Evolutionary conservation across 495 filamentous ascomycete genomes (phyloP).

Genomic region (Penicillium paradoxum): DNA sequence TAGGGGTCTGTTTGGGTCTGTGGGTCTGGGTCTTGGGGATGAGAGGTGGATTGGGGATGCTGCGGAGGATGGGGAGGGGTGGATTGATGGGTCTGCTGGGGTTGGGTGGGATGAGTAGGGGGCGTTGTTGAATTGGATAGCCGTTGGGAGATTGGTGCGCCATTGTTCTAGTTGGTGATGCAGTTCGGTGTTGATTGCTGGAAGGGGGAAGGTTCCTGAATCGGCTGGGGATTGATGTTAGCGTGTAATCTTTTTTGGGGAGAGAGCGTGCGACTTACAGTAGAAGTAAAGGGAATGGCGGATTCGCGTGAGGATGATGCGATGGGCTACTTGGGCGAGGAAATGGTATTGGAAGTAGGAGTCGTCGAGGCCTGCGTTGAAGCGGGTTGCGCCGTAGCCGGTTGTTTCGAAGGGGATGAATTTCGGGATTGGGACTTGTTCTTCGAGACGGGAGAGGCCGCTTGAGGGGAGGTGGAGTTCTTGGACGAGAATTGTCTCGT

Average conservation of each 20-base stretch:
- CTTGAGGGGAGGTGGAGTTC: constrained; percentile 46
- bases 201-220: constrained; percentile 41
- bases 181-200: constrained; percentile 42
- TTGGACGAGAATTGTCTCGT: constrained; percentile 46
- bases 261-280: constrained; percentile 24
- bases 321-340: constrained; percentile 45
- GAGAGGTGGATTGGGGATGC: constrained; percentile 24
- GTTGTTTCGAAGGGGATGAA: constrained; percentile 42
- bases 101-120: constrained; percentile 14
- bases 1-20: constrained; percentile 24
- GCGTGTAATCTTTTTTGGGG: background rate
- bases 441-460: constrained; percentile 41
- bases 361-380: constrained; percentile 35
- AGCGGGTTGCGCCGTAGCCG: constrained; percentile 29
- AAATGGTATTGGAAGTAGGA: constrained; percentile 49
- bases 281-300: constrained; percentile 47
- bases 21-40: constrained; percentile 9
- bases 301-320: constrained; percentile 46
- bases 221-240: constrained; percentile 32
- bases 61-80: constrained; percentile 22
- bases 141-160: constrained; percentile 40
- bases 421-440: constrained; percentile 44
- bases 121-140: constrained; percentile 37
- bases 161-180: constrained; percentile 46
- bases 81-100: constrained; percentile 13